These are phyloP conservation scores for Apophysomyces elegans DNA, from an alignment of 371 early-diverging fungal genomes.

Conservation along the genomic window DNA sequence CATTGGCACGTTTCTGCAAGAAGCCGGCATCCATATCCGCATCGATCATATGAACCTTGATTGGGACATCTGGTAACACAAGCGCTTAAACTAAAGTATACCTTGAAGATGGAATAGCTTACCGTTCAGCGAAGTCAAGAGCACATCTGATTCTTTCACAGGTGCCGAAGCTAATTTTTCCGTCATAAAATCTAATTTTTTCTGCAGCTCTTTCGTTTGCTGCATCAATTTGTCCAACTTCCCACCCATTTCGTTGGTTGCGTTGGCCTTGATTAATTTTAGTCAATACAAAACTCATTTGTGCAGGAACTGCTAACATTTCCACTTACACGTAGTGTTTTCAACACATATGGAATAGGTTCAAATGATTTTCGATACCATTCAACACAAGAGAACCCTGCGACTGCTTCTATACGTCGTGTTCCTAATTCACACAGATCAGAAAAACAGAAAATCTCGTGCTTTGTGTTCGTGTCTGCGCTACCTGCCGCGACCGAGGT, in stretches of 20 bases:
- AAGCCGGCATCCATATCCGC: conserved; percentile 52
- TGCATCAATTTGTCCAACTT: conserved; percentile 46
- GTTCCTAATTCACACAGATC: conserved; percentile 48
- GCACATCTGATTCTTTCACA: conserved; percentile 14
- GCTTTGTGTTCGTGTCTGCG: neutral
- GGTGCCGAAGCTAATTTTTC: conserved; percentile 45
- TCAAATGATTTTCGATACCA: conserved; percentile 56
- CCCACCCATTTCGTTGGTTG: conserved; percentile 38
- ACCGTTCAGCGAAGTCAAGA: conserved; percentile 22
- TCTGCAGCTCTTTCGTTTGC: conserved; percentile 45
- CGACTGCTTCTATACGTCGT: conserved; percentile 80
- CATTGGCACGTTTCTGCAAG: conserved; percentile 59
- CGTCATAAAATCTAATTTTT: conserved; percentile 36
- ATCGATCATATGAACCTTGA: conserved; percentile 59
- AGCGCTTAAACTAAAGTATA: neutral
- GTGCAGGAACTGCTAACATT: neutral
- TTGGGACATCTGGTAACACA: conserved; percentile 33
- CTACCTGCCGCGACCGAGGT: conserved; percentile 74
- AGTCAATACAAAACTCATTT: neutral
- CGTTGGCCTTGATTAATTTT: conserved; percentile 33
- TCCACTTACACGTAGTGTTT: conserved; percentile 39
- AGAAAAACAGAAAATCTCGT: neutral
- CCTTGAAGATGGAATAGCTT: neutral
- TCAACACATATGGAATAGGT: conserved; percentile 49
- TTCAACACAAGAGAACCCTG: conserved; percentile 59